Base-by-base conservation (phyloP, 768 basidiomycete species). In the Mycena sanguinolenta region DNA sequence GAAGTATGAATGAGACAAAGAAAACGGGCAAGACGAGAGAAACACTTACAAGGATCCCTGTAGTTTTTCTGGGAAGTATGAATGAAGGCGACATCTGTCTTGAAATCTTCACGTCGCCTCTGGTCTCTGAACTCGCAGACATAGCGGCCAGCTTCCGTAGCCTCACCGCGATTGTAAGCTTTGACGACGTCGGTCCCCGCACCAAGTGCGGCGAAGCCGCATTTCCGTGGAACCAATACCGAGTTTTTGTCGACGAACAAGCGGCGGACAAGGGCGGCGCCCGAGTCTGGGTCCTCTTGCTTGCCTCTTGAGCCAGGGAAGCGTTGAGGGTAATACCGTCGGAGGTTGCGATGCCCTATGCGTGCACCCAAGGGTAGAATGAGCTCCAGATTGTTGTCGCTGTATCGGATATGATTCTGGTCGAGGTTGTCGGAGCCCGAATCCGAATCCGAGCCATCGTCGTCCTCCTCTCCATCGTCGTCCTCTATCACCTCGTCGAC, bases 151-250 rank as follows among this genome's bases (percentile, higher is more conserved):
- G 97, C 97, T 80, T 98, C 93, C 73, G 89, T 88, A 17, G 98
- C 98, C 82, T 99, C 97, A 2, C 98, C 98, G n/a, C 87, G 87
- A 83, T 99, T 99, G 60, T 95, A 86, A 25, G 96, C 97, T 79
- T 92, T 95, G 70, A 98, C 88, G 13, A 96, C 92, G 36, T 95
- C 89, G 10, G 88, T 91, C 1, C 95, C 96, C 12, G 82, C 82
- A 2, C 97, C 97, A 76, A 86, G 96, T 3, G 95, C 95, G 28
- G 96, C 96, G 71, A 90, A 95, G 1, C 94, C 96, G 42, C 95
- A 96, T 74, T 86, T 92, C 16, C 90, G 83, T 0, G 97, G 95
- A 2, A 99, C 91, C 49, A 99, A 85, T 0, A 92, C 93, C 0
- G 91, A 89, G 75, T 95, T 92, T 77, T 93, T 95, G 78, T 97